These are phyloP conservation scores for Aspergillus sp. DNA, from an alignment of 2,329 filamentous ascomycete species.

Conservation along the genomic window DNA sequence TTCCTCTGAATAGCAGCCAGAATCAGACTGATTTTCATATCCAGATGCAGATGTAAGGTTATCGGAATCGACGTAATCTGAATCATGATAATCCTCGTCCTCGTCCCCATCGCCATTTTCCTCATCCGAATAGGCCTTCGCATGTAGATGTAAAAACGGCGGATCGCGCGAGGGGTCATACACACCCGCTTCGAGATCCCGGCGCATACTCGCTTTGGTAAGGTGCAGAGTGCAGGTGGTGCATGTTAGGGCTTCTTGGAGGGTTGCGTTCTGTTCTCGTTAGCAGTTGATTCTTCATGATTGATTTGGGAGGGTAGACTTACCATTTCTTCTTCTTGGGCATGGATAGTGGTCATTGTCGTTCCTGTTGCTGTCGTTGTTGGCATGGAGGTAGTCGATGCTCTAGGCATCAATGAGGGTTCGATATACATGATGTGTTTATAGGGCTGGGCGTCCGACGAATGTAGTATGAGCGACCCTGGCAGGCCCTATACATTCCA, in stretches of 20 bases:
- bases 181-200: conserved; percentile 10
- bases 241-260: conserved; percentile 22
- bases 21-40: too few species aligned
- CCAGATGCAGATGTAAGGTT: too few species aligned
- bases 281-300: too few species aligned
- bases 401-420: too few species aligned
- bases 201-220: conserved; percentile 10
- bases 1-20: too few species aligned
- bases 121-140: background rate
- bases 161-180: conserved; percentile 14
- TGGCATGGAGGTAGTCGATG: too few species aligned
- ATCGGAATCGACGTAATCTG: too few species aligned
- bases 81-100: background rate
- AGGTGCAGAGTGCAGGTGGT: conserved; percentile 14
- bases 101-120: conserved; percentile 8
- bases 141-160: conserved; percentile 8
- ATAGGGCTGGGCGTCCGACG: too few species aligned
- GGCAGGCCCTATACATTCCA: too few species aligned
- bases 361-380: too few species aligned
- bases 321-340: background rate
- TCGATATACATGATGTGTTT: too few species aligned
- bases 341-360: background rate
- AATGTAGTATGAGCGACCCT: too few species aligned
- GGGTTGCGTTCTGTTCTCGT: conserved; percentile 7
- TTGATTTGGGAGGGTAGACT: background rate